Conservation (phyloP, 352 stramenopile genomes). For the Poterioochromonas sp. region DNA sequence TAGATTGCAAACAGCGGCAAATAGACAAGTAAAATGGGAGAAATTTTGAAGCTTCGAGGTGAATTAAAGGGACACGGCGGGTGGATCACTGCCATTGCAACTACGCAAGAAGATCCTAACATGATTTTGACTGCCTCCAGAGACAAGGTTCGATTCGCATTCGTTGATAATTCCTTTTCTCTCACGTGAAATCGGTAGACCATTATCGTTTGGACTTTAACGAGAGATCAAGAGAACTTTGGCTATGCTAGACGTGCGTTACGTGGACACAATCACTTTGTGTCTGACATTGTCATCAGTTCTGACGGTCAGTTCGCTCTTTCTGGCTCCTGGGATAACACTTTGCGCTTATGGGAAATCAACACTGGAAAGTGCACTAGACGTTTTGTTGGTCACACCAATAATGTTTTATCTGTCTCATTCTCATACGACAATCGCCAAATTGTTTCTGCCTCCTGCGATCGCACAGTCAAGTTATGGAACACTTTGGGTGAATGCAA, state of each 20-base stretch:
- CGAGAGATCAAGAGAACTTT: constrained; percentile 67
- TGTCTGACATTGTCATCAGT: constrained; percentile 98
- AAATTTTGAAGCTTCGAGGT: constrained; percentile 65
- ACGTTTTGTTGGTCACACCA: constrained; percentile 97
- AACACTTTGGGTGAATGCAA: constrained; percentile 99
- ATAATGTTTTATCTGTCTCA: constrained; percentile 98
- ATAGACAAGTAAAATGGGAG: too few species aligned
- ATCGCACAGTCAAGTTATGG: constrained; percentile 99
- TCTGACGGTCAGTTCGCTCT: constrained; percentile 97
- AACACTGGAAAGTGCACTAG: constrained; percentile 95
- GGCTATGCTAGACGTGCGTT: constrained; percentile 91
- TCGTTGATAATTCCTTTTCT: background rate
- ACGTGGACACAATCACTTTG: constrained; percentile 98
- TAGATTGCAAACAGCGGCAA: too few species aligned
- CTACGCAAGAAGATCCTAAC: constrained; percentile 96
- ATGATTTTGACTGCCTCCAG: constrained; percentile 93
- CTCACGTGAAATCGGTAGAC: constrained; percentile 46
- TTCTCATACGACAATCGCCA: constrained; percentile 98
- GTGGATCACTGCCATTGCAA: constrained; percentile 89
- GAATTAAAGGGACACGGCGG: constrained; percentile 63
- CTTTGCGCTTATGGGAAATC: constrained; percentile 98
- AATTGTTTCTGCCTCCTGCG: constrained; percentile 96
- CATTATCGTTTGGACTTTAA: constrained; percentile 85
- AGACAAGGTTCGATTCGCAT: constrained; percentile 67
- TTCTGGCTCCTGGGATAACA: constrained; percentile 96